These are phyloP conservation scores for Rhexocercosporidium sp. DNA, from an alignment of 2,329 filamentous ascomycete species.

Conservation along the genomic window DNA sequence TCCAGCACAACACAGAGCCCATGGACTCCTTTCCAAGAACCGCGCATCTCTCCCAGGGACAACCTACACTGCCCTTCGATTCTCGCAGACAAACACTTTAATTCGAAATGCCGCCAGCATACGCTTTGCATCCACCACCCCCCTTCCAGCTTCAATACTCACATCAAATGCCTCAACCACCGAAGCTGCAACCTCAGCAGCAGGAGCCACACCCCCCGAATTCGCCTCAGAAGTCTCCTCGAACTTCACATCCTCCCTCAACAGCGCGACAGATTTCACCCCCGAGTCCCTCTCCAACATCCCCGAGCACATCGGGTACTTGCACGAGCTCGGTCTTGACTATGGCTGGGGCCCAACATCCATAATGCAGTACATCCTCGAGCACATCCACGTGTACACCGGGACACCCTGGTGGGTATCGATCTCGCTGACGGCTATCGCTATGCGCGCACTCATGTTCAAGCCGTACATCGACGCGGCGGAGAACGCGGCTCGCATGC, in stretches of 20 bases:
- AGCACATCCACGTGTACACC: conserved; percentile 78
- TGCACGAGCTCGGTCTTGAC: conserved; percentile 82
- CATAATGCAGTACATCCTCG: conserved; percentile 75
- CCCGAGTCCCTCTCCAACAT: conserved; percentile 30
- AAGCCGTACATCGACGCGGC: conserved; percentile 67
- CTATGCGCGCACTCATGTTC: conserved; percentile 69
- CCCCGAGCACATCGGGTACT: conserved; percentile 76
- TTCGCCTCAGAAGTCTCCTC: conserved; percentile 6
- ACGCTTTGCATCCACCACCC: conserved; percentile 39
- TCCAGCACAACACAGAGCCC: conserved; percentile 34
- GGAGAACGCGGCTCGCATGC: conserved; percentile 66
- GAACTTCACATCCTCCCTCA: conserved; percentile 28
- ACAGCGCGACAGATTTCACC: conserved; percentile 31
- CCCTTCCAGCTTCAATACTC: conserved; percentile 21
- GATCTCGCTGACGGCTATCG: conserved; percentile 68
- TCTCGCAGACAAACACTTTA: conserved; percentile 28
- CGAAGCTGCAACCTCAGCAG: conserved; percentile 21
- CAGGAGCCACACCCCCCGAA: not conserved
- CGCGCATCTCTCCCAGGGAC: conserved; percentile 27
- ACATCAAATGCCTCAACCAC: conserved; percentile 17
- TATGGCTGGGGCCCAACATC: conserved; percentile 83
- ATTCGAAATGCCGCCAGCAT: conserved; percentile 36
- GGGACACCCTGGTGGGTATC: conserved; percentile 85
- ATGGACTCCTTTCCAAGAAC: conserved; percentile 34
- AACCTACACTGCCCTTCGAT: conserved; percentile 22